These are phyloP conservation scores for Eucalyptus fibrosa DNA, from an alignment of 345 rosid species.

Conservation along the genomic window DNA sequence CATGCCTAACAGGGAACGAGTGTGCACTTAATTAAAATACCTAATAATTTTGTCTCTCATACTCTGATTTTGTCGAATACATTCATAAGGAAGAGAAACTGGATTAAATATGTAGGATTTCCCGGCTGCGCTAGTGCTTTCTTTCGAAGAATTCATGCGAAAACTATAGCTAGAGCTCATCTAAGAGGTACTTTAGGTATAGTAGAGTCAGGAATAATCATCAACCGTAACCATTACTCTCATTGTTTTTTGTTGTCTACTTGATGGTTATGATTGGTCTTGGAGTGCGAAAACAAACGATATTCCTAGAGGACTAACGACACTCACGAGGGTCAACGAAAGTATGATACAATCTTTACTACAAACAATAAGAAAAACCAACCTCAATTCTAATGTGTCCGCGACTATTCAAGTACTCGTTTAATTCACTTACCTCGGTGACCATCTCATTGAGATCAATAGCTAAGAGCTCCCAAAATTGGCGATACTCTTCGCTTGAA, in stretches of 20 bases:
- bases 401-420: not conserved
- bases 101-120: not conserved
- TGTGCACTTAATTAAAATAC: not conserved
- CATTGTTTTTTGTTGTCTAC: not conserved
- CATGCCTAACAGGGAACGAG: not conserved
- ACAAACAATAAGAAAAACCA: not conserved
- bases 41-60: not conserved
- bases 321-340: not conserved
- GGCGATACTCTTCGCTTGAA: not conserved
- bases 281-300: not conserved
- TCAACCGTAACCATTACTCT: not conserved
- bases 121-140: not conserved
- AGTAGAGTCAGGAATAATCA: not conserved
- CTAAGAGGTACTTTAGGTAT: not conserved
- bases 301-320: not conserved
- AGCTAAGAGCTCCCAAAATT: conserved; percentile 3
- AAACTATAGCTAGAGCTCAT: not conserved
- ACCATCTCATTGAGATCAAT: conserved; percentile 15
- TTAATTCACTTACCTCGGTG: conserved; percentile 3
- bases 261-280: not conserved
- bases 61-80: not conserved
- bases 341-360: not conserved
- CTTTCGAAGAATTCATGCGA: not conserved
- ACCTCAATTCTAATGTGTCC: not conserved
- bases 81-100: not conserved